phyloP scores from a whole-genome alignment of 345 rosid genomes.

The Melastoma malabathricum region DNA sequence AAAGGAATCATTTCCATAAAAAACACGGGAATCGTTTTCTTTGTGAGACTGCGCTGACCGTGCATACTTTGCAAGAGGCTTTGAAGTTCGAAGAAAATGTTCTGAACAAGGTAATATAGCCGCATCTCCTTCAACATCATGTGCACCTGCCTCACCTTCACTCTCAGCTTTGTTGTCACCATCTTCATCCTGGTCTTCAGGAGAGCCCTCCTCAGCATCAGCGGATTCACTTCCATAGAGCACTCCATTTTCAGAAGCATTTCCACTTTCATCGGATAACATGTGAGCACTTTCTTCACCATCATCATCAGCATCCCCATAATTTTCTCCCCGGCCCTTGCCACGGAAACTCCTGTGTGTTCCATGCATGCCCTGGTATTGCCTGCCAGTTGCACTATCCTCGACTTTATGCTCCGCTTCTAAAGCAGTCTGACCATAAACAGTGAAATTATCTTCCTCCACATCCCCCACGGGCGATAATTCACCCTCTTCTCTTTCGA shows the following conservation, averaged over 20 bases:
- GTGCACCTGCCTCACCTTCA: slow-evolving; percentile 86
- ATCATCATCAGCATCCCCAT: slow-evolving; percentile 70
- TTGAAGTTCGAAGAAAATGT: slow-evolving; percentile 48
- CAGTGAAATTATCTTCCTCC: slow-evolving; percentile 80
- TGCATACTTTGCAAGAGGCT: slow-evolving; percentile 80
- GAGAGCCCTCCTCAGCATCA: slow-evolving; percentile 71
- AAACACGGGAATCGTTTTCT: slow-evolving; percentile 44
- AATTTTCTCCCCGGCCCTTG: slow-evolving; percentile 59
- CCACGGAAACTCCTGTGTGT: slow-evolving; percentile 32
- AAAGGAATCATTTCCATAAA: slow-evolving; percentile 92
- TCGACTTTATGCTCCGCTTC: slow-evolving; percentile 41
- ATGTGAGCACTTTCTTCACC: slow-evolving; percentile 79
- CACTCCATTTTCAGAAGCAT: slow-evolving; percentile 76
- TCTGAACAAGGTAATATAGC: slow-evolving; percentile 50
- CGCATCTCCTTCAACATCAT: slow-evolving; percentile 65
- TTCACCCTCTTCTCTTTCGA: slow-evolving; percentile 97
- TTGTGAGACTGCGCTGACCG: slow-evolving; percentile 31
- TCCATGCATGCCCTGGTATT: slow-evolving; percentile 29
- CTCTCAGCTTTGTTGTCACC: slow-evolving; percentile 70
- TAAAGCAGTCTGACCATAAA: slow-evolving; percentile 46
- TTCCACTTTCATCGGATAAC: slow-evolving; percentile 83
- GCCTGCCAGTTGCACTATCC: slow-evolving; percentile 34
- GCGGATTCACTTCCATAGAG: slow-evolving; percentile 81
- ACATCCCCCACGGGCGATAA: slow-evolving; percentile 89
- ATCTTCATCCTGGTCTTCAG: slow-evolving; percentile 75